phyloP scores from a whole-genome alignment of 2,329 filamentous ascomycete species.

The Lecanicillium sp. region DNA sequence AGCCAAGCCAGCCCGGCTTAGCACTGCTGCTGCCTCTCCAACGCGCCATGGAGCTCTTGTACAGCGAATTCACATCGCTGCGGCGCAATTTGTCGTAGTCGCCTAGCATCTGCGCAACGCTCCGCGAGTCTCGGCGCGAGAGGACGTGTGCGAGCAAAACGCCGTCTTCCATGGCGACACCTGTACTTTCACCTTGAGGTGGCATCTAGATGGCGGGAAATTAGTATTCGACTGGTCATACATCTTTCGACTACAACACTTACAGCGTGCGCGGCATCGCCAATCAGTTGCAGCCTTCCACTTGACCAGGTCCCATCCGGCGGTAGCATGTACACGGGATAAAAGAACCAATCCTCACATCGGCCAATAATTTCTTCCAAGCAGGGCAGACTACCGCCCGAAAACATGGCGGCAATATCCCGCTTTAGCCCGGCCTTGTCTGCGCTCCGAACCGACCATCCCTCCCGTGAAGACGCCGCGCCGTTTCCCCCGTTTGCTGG shows the following conservation, averaged over 20 bases:
- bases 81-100: constrained; percentile 38
- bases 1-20: constrained; percentile 12
- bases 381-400: constrained; percentile 10
- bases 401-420: constrained; percentile 11
- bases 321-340: constrained; percentile 26
- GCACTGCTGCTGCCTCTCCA: constrained; percentile 14
- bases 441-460: constrained; percentile 14
- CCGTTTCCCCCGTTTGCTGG: neutral
- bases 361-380: constrained; percentile 13
- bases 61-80: constrained; percentile 33
- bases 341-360: constrained; percentile 22
- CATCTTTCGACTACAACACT: too few species aligned
- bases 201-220: too few species aligned
- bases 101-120: constrained; percentile 35
- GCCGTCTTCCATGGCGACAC: constrained; percentile 44
- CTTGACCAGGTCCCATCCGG: constrained; percentile 23
- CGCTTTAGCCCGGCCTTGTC: constrained; percentile 14
- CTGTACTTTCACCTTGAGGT: constrained; percentile 41
- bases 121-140: constrained; percentile 10
- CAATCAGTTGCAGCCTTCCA: constrained; percentile 39
- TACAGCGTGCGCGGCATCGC: constrained; percentile 48
- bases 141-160: constrained; percentile 34
- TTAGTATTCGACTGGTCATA: neutral
- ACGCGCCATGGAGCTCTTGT: constrained; percentile 28
- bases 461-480: constrained; percentile 15